These are phyloP conservation scores for Aechmea fasciata DNA, from an alignment of 176 grass and related monocot species.

Conservation along the genomic window DNA sequence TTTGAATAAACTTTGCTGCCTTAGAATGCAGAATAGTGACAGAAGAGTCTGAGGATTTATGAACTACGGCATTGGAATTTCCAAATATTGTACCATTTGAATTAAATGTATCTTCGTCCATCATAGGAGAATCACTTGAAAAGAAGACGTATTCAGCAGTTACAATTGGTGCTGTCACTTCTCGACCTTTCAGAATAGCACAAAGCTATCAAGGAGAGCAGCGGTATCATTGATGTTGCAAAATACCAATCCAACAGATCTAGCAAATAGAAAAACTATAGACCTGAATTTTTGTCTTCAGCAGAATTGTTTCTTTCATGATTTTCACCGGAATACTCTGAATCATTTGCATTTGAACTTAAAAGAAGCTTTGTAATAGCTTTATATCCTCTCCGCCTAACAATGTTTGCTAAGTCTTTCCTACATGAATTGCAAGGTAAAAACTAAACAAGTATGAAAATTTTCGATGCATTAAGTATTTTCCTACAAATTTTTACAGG, in stretches of 20 bases:
- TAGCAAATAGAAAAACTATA: neutral
- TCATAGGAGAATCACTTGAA: neutral
- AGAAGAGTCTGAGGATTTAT: conserved; percentile 5
- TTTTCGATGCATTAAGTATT: neutral
- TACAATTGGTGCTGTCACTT: neutral
- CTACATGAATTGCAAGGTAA: conserved; percentile 12
- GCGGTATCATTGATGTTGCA: neutral
- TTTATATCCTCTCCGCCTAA: conserved; percentile 26
- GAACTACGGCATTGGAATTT: neutral
- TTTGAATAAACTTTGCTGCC: conserved; percentile 14
- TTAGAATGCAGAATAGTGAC: neutral
- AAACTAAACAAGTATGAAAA: neutral
- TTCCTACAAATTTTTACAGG: neutral
- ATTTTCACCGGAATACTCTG: neutral
- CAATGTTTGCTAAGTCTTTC: conserved; percentile 24
- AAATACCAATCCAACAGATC: neutral
- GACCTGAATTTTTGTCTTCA: neutral
- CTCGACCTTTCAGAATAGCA: conserved; percentile 1
- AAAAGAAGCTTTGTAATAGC: conserved; percentile 14
- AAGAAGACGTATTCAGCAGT: neutral
- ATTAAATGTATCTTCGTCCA: neutral
- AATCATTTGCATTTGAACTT: conserved; percentile 6
- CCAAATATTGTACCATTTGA: conserved; percentile 1
- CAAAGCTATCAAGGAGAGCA: neutral
- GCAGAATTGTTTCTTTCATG: neutral